Percentiles rank a stretch among this genome's conserved stretches.
These are phyloP conservation scores for Neurospora sp. DNA, from an alignment of 495 filamentous ascomycete species.

Conservation along the genomic window DNA sequence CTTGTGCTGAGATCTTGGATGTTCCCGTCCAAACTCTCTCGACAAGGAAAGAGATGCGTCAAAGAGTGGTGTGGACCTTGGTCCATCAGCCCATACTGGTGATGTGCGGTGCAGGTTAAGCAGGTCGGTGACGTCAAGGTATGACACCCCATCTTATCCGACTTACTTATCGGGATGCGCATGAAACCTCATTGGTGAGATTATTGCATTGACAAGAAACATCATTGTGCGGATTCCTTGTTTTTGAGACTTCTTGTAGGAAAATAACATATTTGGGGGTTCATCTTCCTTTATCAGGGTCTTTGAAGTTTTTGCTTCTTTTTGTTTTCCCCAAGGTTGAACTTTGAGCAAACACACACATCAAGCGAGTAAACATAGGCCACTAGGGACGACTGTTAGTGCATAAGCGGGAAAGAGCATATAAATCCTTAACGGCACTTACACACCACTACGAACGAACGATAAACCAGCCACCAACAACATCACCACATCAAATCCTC, in stretches of 20 bases:
- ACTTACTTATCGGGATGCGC: neutral
- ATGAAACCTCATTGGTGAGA: neutral
- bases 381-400: neutral
- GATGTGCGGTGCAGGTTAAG: neutral
- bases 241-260: neutral
- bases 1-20: neutral
- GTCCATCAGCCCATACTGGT: neutral
- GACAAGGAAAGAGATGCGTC: neutral
- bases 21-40: neutral
- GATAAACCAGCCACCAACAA: neutral
- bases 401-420: neutral
- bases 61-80: neutral
- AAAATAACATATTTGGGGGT: neutral
- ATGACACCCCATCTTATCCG: neutral
- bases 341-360: too few species aligned
- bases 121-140: neutral
- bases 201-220: neutral
- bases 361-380: neutral
- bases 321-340: neutral
- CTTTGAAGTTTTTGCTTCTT: neutral
- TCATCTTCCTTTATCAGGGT: neutral
- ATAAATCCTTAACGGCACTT: neutral
- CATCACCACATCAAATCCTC: neutral
- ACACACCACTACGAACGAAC: neutral
- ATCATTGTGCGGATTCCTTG: neutral